Evolutionary conservation across 208 protist species (phyloP), one percentile per base, ranked within the genome.

Genomic region (Angomonas ambiguus): DNA sequence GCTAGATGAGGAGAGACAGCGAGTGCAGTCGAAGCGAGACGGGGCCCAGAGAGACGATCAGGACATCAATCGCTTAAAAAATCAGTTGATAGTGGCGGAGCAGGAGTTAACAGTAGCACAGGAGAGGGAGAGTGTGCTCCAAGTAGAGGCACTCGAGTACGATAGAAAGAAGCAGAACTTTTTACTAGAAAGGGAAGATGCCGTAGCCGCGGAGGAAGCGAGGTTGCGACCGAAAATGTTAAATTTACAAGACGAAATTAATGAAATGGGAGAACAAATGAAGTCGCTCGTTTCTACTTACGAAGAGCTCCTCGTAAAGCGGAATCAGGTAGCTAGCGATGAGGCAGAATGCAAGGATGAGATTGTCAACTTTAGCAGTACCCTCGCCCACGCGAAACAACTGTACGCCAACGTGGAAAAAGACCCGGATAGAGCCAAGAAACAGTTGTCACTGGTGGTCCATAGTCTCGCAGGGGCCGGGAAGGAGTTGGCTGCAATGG

Each of bases 71-170:
- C 67, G 67, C 6, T 68, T 95, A 25, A 97, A 94, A 73, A 85
- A 77, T 32, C 59, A 76, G 20, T 42, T 96, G 3, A 80, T 89
- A 33, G 81, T 84, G 45, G 74, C 77, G 28, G 87, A 97, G 71
- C 76, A 72, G 25, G 88, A 97, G 31, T 72, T 97, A 2, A 82
- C 80, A 0, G 76, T 77, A 11, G 82, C 83, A 13, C 85, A 95
- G 53, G 88, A 97, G 74, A 82, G 87, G n/a, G 90, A 97, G 58
- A 91, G 85, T 38, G 91, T 97, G 25, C 70, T 96, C 33, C 88
- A 95, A 64, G 90, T 97, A 27, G 89, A 97, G 79, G 85, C 82
- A n/a, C 65, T 96, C 2, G 89, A 97, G 77, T 88, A 89, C 68
- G 92, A 97, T 53, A 83, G 92, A 0, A 84, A 83, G 63, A 94